A percentile compares a stretch with the other conserved stretches of the same genome.
Evolutionary conservation across 2,329 filamentous ascomycete species (phyloP).

Genomic region (Trichoderma afroharzianum): DNA sequence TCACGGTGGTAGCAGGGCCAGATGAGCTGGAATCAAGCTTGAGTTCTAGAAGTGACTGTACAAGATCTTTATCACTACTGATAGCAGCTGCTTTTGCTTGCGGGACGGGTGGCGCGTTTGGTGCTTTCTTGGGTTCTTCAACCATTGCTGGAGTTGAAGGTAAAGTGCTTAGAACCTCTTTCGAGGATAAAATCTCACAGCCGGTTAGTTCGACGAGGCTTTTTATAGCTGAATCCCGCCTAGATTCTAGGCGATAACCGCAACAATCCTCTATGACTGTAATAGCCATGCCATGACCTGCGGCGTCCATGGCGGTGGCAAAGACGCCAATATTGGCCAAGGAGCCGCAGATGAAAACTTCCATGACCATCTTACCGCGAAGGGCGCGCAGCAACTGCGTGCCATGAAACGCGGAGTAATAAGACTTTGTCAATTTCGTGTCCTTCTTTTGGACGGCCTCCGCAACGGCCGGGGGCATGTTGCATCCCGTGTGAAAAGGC

Average conservation of each 20-base stretch:
- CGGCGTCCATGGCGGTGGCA: constrained; percentile 87
- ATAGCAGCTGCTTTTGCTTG: not conserved
- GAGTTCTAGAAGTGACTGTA: constrained; percentile 32
- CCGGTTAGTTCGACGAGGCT: constrained; percentile 72
- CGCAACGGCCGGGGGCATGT: constrained; percentile 43
- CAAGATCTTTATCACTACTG: constrained; percentile 24
- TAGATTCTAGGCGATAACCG: constrained; percentile 67
- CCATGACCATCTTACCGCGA: constrained; percentile 81
- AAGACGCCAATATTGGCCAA: constrained; percentile 86
- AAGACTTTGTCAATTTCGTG: constrained; percentile 60
- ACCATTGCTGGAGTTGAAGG: constrained; percentile 18
- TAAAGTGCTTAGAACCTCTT: constrained; percentile 49
- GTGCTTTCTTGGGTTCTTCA: not conserved
- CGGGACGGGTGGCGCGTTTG: constrained; percentile 5
- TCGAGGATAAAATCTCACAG: constrained; percentile 59
- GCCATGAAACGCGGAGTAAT: constrained; percentile 83
- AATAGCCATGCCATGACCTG: constrained; percentile 80
- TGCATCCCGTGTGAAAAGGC: constrained; percentile 42
- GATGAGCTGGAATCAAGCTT: constrained; percentile 28
- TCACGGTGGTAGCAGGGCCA: constrained; percentile 17
- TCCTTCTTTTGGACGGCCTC: constrained; percentile 47
- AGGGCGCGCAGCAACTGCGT: constrained; percentile 72
- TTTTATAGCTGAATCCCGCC: constrained; percentile 67
- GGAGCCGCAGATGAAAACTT: constrained; percentile 84
- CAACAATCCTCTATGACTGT: constrained; percentile 86